Evolutionary conservation across 1,284 basidiomycete species (phyloP), one percentile per base, ranked within the genome.

Genomic region (Ganoderma sinense): DNA sequence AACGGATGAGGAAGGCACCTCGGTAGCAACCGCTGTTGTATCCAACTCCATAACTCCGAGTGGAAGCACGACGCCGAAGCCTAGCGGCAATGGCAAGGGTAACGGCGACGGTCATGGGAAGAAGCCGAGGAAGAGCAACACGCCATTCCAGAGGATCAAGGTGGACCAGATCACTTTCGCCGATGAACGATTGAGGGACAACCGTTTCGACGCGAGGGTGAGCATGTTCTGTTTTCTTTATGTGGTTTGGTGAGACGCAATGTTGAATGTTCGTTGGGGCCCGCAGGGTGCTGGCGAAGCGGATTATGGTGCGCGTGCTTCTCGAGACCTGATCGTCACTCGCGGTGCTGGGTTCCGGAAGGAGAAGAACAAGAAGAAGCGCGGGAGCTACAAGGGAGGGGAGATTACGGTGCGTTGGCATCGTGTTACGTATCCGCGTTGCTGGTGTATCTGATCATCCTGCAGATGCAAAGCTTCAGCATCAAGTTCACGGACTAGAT

Each of bases 341-440:
- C 89, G 96, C 7, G 97, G 97, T 14, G 94, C 94, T 62, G 95
- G 95, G 10, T 99, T 99, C 86, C 89, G 96, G 66, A 99, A 99
- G 83, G 97, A 98, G 86, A 99, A 99, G 85, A 99, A 98, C 85
- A 99, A 99, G 89, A 99, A 99, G 85, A 99, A 99, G 84, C 87
- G 94, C 75, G 97, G 97, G 3, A 95, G 93, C 73, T 97, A 98
- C 81, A 89, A 89, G 62, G 96, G 96, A 23, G 96, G 96, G 43
- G 94, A 96, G 76, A 98, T 98, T 72, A 97, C 95, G 43, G 93
- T 96, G 78, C 80, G 89, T 84, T 59, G 36, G 33, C 40, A 61
- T 33, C 18, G 16, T 31, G 31, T 51, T 62, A 6, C 13, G 16
- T 16, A 55, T 31, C 31, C 23, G n/a, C n/a, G 31, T 55, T 40